These are phyloP conservation scores for Gymnopilus junonius DNA, from an alignment of 768 basidiomycete genomes.

Conservation along the genomic window DNA sequence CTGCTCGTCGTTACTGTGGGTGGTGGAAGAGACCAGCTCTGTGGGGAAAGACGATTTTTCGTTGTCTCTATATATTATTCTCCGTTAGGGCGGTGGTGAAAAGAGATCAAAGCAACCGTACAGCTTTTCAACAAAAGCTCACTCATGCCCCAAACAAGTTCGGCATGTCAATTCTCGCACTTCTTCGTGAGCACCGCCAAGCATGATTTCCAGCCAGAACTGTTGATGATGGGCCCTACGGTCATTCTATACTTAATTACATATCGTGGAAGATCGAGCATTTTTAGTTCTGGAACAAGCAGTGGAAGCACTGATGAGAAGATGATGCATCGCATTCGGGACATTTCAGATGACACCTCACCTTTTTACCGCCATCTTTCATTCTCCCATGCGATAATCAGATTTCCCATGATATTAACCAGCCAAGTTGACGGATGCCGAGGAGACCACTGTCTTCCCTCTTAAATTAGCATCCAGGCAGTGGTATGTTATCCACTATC, in stretches of 20 bases:
- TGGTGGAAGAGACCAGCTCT: constrained; percentile 28
- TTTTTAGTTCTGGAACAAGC: neutral
- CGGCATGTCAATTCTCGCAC: neutral
- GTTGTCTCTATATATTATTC: constrained; percentile 13
- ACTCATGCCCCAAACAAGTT: neutral
- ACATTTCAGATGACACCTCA: neutral
- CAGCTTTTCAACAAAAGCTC: neutral
- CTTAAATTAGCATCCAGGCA: neutral
- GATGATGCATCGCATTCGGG: neutral
- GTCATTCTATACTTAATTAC: neutral
- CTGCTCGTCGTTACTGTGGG: constrained; percentile 16
- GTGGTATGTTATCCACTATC: neutral
- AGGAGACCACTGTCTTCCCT: neutral
- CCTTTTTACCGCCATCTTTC: neutral
- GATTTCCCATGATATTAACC: neutral
- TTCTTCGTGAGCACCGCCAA: neutral
- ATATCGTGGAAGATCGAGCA: neutral
- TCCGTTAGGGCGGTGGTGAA: constrained; percentile 4
- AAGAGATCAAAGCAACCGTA: neutral
- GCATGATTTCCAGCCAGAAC: neutral
- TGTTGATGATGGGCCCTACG: neutral
- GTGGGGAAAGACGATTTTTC: neutral
- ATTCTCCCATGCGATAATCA: neutral
- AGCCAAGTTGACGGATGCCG: neutral
- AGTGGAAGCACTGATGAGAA: neutral